Percentiles rank a stretch among this genome's conserved stretches.
Conservation (phyloP, 108 stramenopile genomes). For the Mayamaea pseudoterrestris region DNA sequence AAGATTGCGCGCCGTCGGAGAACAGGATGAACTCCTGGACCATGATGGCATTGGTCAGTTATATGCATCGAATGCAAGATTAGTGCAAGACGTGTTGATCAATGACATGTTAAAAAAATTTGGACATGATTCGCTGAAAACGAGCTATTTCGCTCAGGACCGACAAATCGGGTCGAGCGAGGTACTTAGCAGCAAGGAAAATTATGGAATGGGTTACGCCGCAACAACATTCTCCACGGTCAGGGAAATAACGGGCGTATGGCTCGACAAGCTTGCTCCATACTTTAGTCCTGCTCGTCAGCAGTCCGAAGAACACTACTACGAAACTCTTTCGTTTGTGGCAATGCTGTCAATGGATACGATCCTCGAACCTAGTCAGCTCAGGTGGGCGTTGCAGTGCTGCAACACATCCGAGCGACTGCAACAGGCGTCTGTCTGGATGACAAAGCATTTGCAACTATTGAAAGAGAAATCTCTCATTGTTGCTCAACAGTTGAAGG, state of each 20-base stretch:
- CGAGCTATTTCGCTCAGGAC: background rate
- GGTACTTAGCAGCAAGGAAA: conserved; percentile 15
- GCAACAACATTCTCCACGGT: conserved; percentile 21
- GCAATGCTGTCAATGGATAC: conserved; percentile 27
- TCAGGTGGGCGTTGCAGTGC: conserved; percentile 25
- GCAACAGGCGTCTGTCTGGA: conserved; percentile 25
- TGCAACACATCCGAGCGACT: conserved; percentile 40
- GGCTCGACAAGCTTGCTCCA: conserved; percentile 21
- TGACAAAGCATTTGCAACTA: conserved; percentile 30
- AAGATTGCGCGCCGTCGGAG: conserved; percentile 19
- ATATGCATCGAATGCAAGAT: background rate
- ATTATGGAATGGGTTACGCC: conserved; percentile 41
- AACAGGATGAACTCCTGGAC: conserved; percentile 29
- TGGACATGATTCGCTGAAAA: background rate
- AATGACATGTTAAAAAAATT: background rate
- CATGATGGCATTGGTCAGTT: conserved; percentile 40
- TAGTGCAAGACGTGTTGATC: background rate
- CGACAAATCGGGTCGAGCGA: background rate
- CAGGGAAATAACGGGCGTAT: conserved; percentile 25
- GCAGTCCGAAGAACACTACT: conserved; percentile 41
- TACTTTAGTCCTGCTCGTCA: conserved; percentile 35
- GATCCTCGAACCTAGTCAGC: conserved; percentile 17
- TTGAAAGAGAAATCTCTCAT: conserved; percentile 25
- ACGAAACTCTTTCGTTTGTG: conserved; percentile 40
- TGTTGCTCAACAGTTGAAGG: conserved; percentile 30